A percentile compares a stretch with the other conserved stretches of the same genome.
Evolutionary conservation across 257 asterid species (phyloP).

Genomic region (Salvia hispanica): DNA sequence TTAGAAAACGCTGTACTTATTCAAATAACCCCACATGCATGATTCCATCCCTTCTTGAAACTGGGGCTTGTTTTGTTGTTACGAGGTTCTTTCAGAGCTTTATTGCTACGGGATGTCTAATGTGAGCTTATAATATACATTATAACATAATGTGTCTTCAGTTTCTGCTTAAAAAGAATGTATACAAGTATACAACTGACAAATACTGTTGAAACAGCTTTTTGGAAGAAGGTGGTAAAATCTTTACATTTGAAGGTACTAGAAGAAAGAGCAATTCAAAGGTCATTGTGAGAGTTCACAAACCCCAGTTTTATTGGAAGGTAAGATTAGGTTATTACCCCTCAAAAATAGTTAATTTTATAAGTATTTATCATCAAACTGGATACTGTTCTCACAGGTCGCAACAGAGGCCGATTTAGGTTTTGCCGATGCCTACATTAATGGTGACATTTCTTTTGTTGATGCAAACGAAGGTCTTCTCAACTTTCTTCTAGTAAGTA

Average conservation of each 20-base stretch:
- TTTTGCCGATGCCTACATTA: slow-evolving; percentile 80
- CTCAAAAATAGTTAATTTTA: not conserved
- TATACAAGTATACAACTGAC: not conserved
- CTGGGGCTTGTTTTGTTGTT: slow-evolving; percentile 68
- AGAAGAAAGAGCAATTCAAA: slow-evolving; percentile 39
- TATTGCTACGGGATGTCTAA: slow-evolving; percentile 58
- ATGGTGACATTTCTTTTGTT: slow-evolving; percentile 72
- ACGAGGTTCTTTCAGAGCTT: slow-evolving; percentile 55
- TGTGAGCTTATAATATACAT: slow-evolving; percentile 43
- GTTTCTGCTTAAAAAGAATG: no score
- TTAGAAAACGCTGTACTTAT: slow-evolving; percentile 37
- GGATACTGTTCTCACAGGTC: slow-evolving; percentile 41
- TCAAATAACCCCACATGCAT: slow-evolving; percentile 54
- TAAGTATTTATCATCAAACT: no score
- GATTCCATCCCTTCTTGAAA: slow-evolving; percentile 70
- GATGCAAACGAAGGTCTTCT: slow-evolving; percentile 64
- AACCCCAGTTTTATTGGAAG: slow-evolving; percentile 84
- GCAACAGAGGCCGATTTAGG: slow-evolving; percentile 77
- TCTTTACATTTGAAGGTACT: slow-evolving; percentile 64
- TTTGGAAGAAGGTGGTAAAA: slow-evolving; percentile 72
- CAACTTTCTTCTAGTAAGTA: slow-evolving; percentile 61
- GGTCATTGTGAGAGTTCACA: slow-evolving; percentile 61
- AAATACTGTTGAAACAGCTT: slow-evolving; percentile 44
- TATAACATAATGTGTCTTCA: no score
- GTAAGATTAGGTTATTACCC: slow-evolving; percentile 31